Percentiles rank a stretch among this genome's conserved stretches.
These are phyloP conservation scores for Metschnikowia orientalis DNA, from an alignment of 805 yeast species.

Conservation along the genomic window DNA sequence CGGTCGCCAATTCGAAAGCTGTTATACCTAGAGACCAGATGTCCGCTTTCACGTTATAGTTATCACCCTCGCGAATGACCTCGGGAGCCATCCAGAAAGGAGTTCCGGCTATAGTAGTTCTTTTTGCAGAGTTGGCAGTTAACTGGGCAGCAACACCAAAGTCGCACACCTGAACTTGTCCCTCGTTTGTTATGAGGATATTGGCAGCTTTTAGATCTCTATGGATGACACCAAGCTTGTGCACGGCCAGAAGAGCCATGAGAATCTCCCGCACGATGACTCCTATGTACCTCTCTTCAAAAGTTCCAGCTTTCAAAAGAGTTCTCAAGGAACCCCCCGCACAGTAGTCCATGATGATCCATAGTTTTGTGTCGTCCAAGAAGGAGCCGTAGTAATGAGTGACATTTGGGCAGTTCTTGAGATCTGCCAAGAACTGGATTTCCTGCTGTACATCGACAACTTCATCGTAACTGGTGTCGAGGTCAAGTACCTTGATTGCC, in stretches of 20 bases:
- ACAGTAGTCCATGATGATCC: slow-evolving; percentile 98
- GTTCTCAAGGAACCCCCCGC: slow-evolving; percentile 95
- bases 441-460: slow-evolving; percentile 93
- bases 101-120: slow-evolving; percentile 94
- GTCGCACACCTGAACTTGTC: slow-evolving; percentile 88
- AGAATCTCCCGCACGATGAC: slow-evolving; percentile 82
- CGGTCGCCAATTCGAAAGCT: slow-evolving; percentile 89
- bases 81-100: slow-evolving; percentile 99
- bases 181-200: slow-evolving; percentile 82
- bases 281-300: slow-evolving; percentile 80
- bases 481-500: slow-evolving; percentile 88
- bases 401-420: slow-evolving; percentile 84
- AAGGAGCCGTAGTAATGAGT: slow-evolving; percentile 90
- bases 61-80: slow-evolving; percentile 86
- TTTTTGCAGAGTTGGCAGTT: slow-evolving; percentile 64
- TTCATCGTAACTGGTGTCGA: slow-evolving; percentile 92
- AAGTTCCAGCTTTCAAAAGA: slow-evolving; percentile 74
- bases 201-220: slow-evolving; percentile 97
- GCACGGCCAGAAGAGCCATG: slow-evolving; percentile 75
- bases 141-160: slow-evolving; percentile 98
- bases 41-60: slow-evolving; percentile 88
- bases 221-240: slow-evolving; percentile 86
- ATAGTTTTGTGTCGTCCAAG: slow-evolving; percentile 80
- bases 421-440: slow-evolving; percentile 75
- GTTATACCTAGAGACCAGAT: slow-evolving; percentile 98